These are phyloP conservation scores for Acidiella bohemica DNA, from an alignment of 495 filamentous ascomycete species.

Conservation along the genomic window DNA sequence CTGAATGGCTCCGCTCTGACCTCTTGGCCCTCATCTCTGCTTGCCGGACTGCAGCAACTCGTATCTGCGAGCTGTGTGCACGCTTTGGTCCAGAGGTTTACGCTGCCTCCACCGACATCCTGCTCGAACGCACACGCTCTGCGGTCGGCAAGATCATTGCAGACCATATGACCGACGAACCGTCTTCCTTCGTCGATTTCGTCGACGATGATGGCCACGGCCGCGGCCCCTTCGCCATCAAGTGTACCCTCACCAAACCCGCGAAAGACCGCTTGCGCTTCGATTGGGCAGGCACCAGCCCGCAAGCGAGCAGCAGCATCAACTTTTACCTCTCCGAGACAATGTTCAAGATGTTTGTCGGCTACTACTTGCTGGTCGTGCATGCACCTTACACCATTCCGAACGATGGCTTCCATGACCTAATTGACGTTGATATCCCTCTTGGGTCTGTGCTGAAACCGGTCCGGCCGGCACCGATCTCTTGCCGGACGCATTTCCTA, in stretches of 20 bases:
- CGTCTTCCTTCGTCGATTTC: conserved; percentile 36
- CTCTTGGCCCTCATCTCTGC: conserved; percentile 36
- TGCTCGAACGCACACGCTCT: conserved; percentile 34
- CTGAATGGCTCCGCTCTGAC: conserved; percentile 39
- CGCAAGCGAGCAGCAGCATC: conserved; percentile 36
- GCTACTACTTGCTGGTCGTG: conserved; percentile 31
- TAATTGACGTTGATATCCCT: conserved; percentile 37
- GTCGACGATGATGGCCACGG: conserved; percentile 42
- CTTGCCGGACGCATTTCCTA: conserved; percentile 37
- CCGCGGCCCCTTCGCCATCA: conserved; percentile 35
- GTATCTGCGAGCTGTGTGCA: conserved; percentile 34
- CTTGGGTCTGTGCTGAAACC: conserved; percentile 35
- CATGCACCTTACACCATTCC: conserved; percentile 35
- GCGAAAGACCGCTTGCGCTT: conserved; percentile 29
- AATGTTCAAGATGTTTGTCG: conserved; percentile 43
- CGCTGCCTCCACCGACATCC: conserved; percentile 32
- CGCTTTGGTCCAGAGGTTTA: conserved; percentile 35
- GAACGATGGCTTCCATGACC: conserved; percentile 37
- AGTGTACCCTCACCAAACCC: conserved; percentile 36
- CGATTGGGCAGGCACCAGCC: conserved; percentile 37
- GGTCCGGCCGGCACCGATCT: conserved; percentile 36
- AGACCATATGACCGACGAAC: conserved; percentile 32
- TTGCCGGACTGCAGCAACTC: conserved; percentile 34
- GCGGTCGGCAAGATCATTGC: conserved; percentile 35
- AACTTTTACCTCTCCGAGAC: conserved; percentile 39